A percentile compares a stretch with the other conserved stretches of the same genome.
phyloP scores from a whole-genome alignment of 2,329 filamentous ascomycete genomes.

The Metarhizium brunneum region DNA sequence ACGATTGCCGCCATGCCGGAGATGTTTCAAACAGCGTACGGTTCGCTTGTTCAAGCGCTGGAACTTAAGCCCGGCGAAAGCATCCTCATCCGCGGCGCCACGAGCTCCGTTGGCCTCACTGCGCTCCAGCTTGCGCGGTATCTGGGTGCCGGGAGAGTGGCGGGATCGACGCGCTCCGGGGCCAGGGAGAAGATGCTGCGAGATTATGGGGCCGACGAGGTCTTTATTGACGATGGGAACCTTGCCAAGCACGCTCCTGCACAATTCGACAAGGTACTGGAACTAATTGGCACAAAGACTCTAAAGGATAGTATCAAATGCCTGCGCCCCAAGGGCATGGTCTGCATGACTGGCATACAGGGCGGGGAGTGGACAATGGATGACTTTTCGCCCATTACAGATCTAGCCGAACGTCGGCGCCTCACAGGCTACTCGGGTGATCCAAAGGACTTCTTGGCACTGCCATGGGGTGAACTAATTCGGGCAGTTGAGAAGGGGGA shows the following conservation, averaged over 20 bases:
- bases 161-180: not conserved
- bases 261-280: slow-evolving; percentile 5
- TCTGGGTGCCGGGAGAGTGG: not conserved
- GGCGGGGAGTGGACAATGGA: too few relatives aligned
- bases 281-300: not conserved
- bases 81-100: slow-evolving; percentile 6
- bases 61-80: not conserved
- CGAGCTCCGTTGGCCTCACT: slow-evolving; percentile 4
- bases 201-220: not conserved
- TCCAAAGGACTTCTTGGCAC: too few relatives aligned
- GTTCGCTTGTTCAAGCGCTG: not conserved
- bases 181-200: not conserved
- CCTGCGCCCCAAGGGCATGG: too few relatives aligned
- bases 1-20: not conserved
- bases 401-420: too few relatives aligned
- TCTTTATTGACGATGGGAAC: not conserved
- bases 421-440: too few relatives aligned
- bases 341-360: too few relatives aligned
- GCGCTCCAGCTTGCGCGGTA: slow-evolving; percentile 6
- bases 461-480: too few relatives aligned
- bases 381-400: too few relatives aligned
- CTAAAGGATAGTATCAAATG: too few relatives aligned
- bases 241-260: not conserved
- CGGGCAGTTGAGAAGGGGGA: too few relatives aligned
- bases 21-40: not conserved